A percentile compares a stretch with the other conserved stretches of the same genome.
These are phyloP conservation scores for Trichophyton verrucosum DNA, from an alignment of 2,329 filamentous ascomycete species.

Conservation along the genomic window DNA sequence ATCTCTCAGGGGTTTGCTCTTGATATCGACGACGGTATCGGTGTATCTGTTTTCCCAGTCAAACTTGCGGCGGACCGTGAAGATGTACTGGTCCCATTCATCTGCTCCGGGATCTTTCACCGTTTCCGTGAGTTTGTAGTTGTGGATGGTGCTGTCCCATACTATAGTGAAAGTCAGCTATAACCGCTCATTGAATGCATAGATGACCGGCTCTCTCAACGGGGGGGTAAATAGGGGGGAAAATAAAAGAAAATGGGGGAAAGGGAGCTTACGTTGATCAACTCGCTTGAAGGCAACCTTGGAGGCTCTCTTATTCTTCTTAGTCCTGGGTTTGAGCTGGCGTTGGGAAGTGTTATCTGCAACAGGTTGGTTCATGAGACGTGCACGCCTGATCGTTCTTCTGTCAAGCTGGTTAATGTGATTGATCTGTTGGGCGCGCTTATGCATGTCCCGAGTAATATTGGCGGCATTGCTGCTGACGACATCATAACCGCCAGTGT, in stretches of 20 bases:
- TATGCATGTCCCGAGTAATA: slow-evolving; percentile 7
- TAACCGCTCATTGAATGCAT: no score
- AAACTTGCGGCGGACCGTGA: slow-evolving; percentile 71
- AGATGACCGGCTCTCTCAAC: no score
- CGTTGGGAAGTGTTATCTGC: slow-evolving; percentile 14
- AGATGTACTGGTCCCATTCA: slow-evolving; percentile 67
- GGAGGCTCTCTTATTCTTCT: slow-evolving; percentile 37
- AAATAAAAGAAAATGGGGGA: slow-evolving; percentile 3
- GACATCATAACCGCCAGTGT: slow-evolving; percentile 20
- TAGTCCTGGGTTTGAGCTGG: slow-evolving; percentile 23
- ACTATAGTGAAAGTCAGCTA: slow-evolving; percentile 20
- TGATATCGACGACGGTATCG: slow-evolving; percentile 67
- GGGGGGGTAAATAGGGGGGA: no score
- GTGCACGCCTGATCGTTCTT: slow-evolving; percentile 6
- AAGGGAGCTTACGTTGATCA: slow-evolving; percentile 39
- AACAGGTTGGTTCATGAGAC: not conserved
- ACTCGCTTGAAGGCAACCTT: slow-evolving; percentile 58
- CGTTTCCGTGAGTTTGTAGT: slow-evolving; percentile 57
- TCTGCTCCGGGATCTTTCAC: slow-evolving; percentile 49
- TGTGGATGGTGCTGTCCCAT: slow-evolving; percentile 46
- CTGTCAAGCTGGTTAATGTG: not conserved
- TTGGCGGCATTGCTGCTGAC: slow-evolving; percentile 8
- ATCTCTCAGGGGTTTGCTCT: slow-evolving; percentile 65
- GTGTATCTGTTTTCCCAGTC: slow-evolving; percentile 73
- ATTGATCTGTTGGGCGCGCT: slow-evolving; percentile 12